Conservation (phyloP, 148 eudicot genomes). For the Simmondsia chinensis region DNA sequence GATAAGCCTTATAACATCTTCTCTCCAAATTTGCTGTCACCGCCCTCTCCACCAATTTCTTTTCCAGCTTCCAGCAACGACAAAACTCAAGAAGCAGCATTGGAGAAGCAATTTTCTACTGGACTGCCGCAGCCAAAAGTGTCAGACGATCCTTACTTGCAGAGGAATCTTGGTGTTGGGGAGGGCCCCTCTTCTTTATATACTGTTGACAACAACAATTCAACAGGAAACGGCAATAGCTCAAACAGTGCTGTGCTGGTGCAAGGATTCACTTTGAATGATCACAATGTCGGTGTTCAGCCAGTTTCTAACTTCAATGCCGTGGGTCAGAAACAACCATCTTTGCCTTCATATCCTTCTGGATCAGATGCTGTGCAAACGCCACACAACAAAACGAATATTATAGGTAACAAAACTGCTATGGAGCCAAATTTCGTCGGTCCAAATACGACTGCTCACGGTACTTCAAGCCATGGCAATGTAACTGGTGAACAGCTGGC, state of each 20-base stretch:
- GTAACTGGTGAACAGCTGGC: conserved; percentile 26
- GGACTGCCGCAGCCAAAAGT: conserved; percentile 16
- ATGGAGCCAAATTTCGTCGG: conserved; percentile 13
- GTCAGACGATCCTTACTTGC: conserved; percentile 18
- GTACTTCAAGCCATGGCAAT: conserved; percentile 17
- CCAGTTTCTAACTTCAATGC: conserved; percentile 16
- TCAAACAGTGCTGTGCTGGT: conserved; percentile 13
- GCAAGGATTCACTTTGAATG: conserved; percentile 20
- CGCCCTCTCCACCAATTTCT: conserved; percentile 14
- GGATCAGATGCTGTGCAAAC: conserved; percentile 12
- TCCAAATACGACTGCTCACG: conserved; percentile 7
- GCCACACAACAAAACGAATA: conserved; percentile 19
- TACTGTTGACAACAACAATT: conserved; percentile 7
- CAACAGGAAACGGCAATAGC: conserved; percentile 2
- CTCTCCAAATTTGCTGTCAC: conserved; percentile 10
- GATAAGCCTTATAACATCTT: neutral
- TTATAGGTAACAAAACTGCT: conserved; percentile 14
- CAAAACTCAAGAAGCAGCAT: conserved; percentile 13
- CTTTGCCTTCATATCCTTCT: conserved; percentile 12
- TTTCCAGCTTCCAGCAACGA: conserved; percentile 9
- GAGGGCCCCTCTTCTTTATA: conserved; percentile 6
- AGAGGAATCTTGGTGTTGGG: conserved; percentile 12
- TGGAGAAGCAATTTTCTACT: conserved; percentile 19
- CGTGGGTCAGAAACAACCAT: conserved; percentile 11
- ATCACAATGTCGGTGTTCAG: conserved; percentile 12